Evolutionary conservation across 2,329 filamentous ascomycete species (phyloP).

Genomic region (Penicillium sp.): DNA sequence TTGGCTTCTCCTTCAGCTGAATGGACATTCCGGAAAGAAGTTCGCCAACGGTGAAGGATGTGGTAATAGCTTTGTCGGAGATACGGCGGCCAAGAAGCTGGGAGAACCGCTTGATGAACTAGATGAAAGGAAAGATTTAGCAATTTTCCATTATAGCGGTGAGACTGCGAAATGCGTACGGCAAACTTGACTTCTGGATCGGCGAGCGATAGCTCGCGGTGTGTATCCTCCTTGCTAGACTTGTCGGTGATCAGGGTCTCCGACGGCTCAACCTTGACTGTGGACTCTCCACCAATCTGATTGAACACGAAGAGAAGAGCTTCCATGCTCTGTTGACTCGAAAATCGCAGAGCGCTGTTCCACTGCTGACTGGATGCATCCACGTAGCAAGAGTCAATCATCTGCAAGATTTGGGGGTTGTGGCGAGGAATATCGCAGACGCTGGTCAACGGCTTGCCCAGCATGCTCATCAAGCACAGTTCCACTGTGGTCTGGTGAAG

Average conservation of each 20-base stretch:
- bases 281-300: slow-evolving; percentile 32
- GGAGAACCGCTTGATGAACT: slow-evolving; percentile 80
- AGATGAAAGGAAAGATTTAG: neutral
- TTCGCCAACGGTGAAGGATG: slow-evolving; percentile 56
- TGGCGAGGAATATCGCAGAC: slow-evolving; percentile 39
- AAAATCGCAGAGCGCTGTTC: slow-evolving; percentile 35
- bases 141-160: neutral
- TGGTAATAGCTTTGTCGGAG: slow-evolving; percentile 67
- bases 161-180: slow-evolving; percentile 54
- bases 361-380: slow-evolving; percentile 28
- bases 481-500: slow-evolving; percentile 62
- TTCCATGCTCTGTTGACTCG: slow-evolving; percentile 32
- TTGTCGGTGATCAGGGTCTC: slow-evolving; percentile 27
- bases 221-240: slow-evolving; percentile 22
- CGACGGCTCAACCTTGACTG: slow-evolving; percentile 20
- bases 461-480: slow-evolving; percentile 52
- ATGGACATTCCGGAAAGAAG: slow-evolving; percentile 46
- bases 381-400: slow-evolving; percentile 38
- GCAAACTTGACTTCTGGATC: slow-evolving; percentile 69
- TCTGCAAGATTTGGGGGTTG: slow-evolving; percentile 32
- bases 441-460: slow-evolving; percentile 41
- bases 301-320: slow-evolving; percentile 40
- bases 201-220: slow-evolving; percentile 51
- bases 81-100: slow-evolving; percentile 79
- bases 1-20: slow-evolving; percentile 45